Evolutionary conservation across 2,329 filamentous ascomycete genomes (phyloP).

Genomic region (Trichoderma simmonsii): DNA sequence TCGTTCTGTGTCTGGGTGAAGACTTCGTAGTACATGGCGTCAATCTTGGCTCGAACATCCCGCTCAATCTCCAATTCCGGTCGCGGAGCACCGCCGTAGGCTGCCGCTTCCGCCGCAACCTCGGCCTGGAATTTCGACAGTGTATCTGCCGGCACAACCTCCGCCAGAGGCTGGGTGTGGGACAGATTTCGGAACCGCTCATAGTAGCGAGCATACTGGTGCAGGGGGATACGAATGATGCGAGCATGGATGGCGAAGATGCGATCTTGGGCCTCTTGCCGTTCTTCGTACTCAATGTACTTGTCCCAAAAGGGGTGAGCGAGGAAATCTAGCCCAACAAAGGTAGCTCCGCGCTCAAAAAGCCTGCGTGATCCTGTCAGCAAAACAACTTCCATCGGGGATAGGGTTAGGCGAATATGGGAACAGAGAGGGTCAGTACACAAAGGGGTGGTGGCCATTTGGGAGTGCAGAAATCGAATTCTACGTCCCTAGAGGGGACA

Average conservation of each 20-base stretch:
- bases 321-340: slow-evolving; percentile 88
- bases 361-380: slow-evolving; percentile 58
- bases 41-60: slow-evolving; percentile 75
- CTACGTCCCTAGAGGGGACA: slow-evolving; percentile 33
- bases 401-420: slow-evolving; percentile 30
- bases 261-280: slow-evolving; percentile 76
- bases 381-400: slow-evolving; percentile 17
- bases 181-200: slow-evolving; percentile 81
- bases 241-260: slow-evolving; percentile 82
- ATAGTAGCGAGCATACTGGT: slow-evolving; percentile 93
- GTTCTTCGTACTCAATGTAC: slow-evolving; percentile 95
- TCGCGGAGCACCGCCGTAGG: slow-evolving; percentile 52
- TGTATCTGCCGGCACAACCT: slow-evolving; percentile 67
- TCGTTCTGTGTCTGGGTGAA: slow-evolving; percentile 82
- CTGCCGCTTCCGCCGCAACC: slow-evolving; percentile 61
- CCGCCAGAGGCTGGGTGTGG: slow-evolving; percentile 66
- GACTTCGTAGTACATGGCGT: slow-evolving; percentile 74
- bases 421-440: slow-evolving; percentile 59
- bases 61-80: slow-evolving; percentile 78
- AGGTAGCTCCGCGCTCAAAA: slow-evolving; percentile 83
- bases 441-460: slow-evolving; percentile 41
- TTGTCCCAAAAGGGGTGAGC: slow-evolving; percentile 99
- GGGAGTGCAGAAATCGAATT: slow-evolving; percentile 45
- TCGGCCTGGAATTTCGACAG: slow-evolving; percentile 69
- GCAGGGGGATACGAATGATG: slow-evolving; percentile 86